Base-by-base conservation (phyloP, 2,329 filamentous ascomycete species). In the Neopestalotiopsis sp. region DNA sequence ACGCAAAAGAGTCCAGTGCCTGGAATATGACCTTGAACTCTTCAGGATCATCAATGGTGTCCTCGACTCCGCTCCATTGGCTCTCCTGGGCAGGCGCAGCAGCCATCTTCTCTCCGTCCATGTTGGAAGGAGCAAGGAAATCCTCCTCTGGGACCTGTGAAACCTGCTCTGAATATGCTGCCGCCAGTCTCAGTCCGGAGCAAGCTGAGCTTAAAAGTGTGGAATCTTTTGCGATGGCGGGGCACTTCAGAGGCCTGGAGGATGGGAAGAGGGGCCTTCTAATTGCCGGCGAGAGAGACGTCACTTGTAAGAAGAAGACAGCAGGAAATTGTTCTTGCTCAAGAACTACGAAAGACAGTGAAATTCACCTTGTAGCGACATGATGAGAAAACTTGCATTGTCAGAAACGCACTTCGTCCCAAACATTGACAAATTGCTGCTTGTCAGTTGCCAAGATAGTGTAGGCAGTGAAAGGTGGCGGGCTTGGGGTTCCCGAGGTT, bases 1-100 rank as follows among this genome's bases (percentile, higher is more conserved):
- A 97, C 94, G 91, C 87, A 80, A 96, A 98, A 12, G 95, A 98
- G 82, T 97, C 94, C 66, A 98, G 82, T 2, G 94, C 91, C 65
- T 90, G 91, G 79, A 93, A 93, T 10, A 98, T 87, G 63, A 97
- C 94, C 70, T 87, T 87, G 63, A 90, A 85, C 81, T 99, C 95
- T 72, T 97, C 94, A 0, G 91, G 89, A 75, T 98, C 94, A 10
- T 89, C 84, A 63, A 92, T 85, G 17, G 89, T 87, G 68, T 91
- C 88, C 72, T 90, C 90, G 66, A 91, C 85, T 2, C 89, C 90
- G 42, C 81, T 81, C 90, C 90, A 92, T 68, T 81, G 77, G 67
- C 78, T 77, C 58, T 83, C 79, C 20, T 83, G 80, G 4, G 56
- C 68, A 30, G 65, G 67, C 13, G 64, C 56, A 56, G 32, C 32